These are phyloP conservation scores for Lecanicillium sp. DNA, from an alignment of 2,329 filamentous ascomycete genomes.

Conservation along the genomic window DNA sequence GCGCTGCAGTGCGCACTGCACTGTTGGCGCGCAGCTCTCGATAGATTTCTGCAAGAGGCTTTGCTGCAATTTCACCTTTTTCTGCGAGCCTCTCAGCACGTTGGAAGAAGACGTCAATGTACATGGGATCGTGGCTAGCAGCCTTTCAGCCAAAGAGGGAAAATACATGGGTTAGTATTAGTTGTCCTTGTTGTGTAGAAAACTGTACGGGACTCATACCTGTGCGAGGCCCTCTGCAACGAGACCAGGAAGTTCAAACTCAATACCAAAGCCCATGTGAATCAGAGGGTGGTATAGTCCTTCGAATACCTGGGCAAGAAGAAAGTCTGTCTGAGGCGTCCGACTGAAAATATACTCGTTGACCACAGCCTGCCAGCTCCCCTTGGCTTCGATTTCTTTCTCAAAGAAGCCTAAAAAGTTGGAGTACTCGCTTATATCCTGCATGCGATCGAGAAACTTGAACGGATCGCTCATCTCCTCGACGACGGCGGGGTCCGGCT, in stretches of 20 bases:
- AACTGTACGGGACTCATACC: no score
- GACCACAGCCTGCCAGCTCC: conserved; percentile 38
- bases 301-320: conserved; percentile 40
- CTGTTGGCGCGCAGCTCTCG: no score
- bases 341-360: conserved; percentile 52
- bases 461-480: conserved; percentile 9
- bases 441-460: conserved; percentile 8
- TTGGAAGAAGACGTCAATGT: no score
- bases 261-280: conserved; percentile 59
- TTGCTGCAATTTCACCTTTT: no score
- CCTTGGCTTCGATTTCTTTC: conserved; percentile 46
- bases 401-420: conserved; percentile 58
- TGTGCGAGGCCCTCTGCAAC: conserved; percentile 60
- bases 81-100: conserved; percentile 30
- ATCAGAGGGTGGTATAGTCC: conserved; percentile 60
- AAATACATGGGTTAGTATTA: no score
- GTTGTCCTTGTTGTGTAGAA: no score
- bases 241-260: conserved; percentile 58
- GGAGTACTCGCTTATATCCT: conserved; percentile 31
- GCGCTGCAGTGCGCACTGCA: no score
- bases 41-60: no score
- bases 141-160: no score
- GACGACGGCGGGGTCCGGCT: conserved; percentile 13
- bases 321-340: conserved; percentile 45
- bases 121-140: no score